phyloP scores from a whole-genome alignment of 108 stramenopile genomes.

The Skeletonema potamos region DNA sequence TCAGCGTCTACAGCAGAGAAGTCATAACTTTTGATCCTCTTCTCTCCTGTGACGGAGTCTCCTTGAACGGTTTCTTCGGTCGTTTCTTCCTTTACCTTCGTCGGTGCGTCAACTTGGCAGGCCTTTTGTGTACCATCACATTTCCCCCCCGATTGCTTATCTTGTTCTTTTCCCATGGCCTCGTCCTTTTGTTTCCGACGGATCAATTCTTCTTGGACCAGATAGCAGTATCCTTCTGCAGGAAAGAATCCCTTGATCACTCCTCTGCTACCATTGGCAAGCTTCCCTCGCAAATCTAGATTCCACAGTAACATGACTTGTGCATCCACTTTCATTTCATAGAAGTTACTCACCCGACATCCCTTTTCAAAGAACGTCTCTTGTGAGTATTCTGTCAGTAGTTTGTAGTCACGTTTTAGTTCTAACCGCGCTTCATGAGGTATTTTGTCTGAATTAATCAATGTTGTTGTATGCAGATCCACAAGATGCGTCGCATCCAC shows the following conservation, averaged over 20 bases:
- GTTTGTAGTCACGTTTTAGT: constrained; percentile 11
- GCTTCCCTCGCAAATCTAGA: constrained; percentile 25
- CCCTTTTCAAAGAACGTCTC: constrained; percentile 39
- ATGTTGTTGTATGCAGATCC: neutral
- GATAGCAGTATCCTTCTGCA: constrained; percentile 14
- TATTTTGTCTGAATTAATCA: neutral
- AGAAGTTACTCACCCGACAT: constrained; percentile 13
- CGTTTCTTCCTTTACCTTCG: neutral
- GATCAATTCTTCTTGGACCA: constrained; percentile 13
- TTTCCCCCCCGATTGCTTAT: neutral
- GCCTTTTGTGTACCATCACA: neutral
- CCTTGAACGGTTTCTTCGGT: neutral
- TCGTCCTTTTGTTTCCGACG: neutral
- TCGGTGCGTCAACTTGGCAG: neutral
- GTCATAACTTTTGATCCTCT: constrained; percentile 1
- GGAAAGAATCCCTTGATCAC: constrained; percentile 48
- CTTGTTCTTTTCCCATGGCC: neutral
- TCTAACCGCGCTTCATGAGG: neutral
- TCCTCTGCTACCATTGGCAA: constrained; percentile 74
- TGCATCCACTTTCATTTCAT: constrained; percentile 27
- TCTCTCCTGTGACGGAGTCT: neutral
- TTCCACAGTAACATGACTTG: constrained; percentile 77
- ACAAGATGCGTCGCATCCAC: neutral
- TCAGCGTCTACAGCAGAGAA: constrained; percentile 13
- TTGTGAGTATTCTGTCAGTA: constrained; percentile 10